Evolutionary conservation across 2,329 filamentous ascomycete species (phyloP).

Genomic region (Fusarium heterosporum): DNA sequence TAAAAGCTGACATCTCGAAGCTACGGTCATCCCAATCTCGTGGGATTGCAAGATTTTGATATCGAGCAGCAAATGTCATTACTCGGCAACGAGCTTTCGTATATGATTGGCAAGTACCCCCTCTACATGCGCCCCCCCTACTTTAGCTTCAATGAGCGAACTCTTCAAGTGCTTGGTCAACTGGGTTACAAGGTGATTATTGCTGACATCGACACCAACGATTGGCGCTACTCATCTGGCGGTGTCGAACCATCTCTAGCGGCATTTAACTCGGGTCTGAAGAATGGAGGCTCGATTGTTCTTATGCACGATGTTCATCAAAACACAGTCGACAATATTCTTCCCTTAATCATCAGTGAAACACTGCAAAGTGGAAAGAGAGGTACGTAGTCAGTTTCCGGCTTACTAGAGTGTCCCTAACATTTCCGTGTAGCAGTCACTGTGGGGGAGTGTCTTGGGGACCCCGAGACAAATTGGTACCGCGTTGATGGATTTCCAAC

Average conservation of each 20-base stretch:
- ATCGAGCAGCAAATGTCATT: slow-evolving; percentile 25
- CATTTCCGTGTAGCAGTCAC: not conserved
- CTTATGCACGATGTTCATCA: slow-evolving; percentile 25
- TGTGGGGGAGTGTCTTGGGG: slow-evolving; percentile 26
- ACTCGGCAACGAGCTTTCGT: not conserved
- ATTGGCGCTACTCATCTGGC: slow-evolving; percentile 19
- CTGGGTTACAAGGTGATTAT: slow-evolving; percentile 27
- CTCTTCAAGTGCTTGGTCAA: slow-evolving; percentile 7
- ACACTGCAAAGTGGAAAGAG: slow-evolving; percentile 11
- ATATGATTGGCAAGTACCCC: slow-evolving; percentile 25
- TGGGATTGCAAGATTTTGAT: slow-evolving; percentile 1
- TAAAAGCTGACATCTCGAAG: not conserved
- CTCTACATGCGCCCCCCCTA: slow-evolving; percentile 28
- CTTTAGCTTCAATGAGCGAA: slow-evolving; percentile 21
- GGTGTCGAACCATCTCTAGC: slow-evolving; percentile 10
- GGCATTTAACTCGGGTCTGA: slow-evolving; percentile 1
- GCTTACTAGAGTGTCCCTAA: fast-evolving
- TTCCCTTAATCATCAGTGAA: slow-evolving; percentile 12
- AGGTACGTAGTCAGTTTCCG: not conserved
- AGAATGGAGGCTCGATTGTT: slow-evolving; percentile 21
- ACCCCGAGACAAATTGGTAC: slow-evolving; percentile 30
- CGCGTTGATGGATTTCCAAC: not conserved
- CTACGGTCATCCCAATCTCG: slow-evolving; percentile 20
- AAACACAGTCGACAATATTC: slow-evolving; percentile 20
- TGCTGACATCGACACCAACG: slow-evolving; percentile 33